phyloP scores from a whole-genome alignment of 164 flowering plant species.

The Brasenia schreberi region DNA sequence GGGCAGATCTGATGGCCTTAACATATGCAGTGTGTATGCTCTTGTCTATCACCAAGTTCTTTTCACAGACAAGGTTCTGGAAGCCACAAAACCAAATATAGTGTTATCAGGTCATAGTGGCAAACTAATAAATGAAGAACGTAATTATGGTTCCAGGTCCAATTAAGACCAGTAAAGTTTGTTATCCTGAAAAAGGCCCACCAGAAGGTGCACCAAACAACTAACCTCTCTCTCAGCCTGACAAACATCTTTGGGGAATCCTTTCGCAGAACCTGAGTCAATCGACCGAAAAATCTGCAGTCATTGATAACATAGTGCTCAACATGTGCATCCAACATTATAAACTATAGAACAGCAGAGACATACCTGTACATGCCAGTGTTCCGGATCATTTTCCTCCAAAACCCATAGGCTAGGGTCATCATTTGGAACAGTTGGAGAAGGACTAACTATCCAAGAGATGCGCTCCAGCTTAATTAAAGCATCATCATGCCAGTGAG shows the following conservation, averaged over 20 bases:
- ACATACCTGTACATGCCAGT: slow-evolving; percentile 74
- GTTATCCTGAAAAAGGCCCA: not conserved
- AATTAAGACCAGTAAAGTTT: not conserved
- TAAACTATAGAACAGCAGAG: not conserved
- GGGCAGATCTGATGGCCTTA: slow-evolving; percentile 77
- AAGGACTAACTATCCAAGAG: slow-evolving; percentile 80
- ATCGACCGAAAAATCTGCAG: slow-evolving; percentile 71
- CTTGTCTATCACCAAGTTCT: slow-evolving; percentile 49
- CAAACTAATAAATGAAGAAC: not conserved
- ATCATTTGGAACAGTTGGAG: slow-evolving; percentile 12
- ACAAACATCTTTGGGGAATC: slow-evolving; percentile 30
- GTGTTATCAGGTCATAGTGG: not conserved
- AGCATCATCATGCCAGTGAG: slow-evolving; percentile 66
- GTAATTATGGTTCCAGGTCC: not conserved
- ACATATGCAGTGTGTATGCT: slow-evolving; percentile 83
- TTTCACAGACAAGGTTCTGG: slow-evolving; percentile 59
- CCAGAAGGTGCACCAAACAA: not conserved
- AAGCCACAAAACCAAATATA: not conserved
- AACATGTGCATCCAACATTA: not conserved
- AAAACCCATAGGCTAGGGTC: slow-evolving; percentile 36
- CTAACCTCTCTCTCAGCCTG: slow-evolving; percentile 34
- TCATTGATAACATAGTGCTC: slow-evolving; percentile 3
- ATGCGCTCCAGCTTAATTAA: slow-evolving; percentile 63
- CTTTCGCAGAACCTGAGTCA: slow-evolving; percentile 75
- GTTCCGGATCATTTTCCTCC: slow-evolving; percentile 46